A percentile compares a stretch with the other conserved stretches of the same genome.
Evolutionary conservation across 768 basidiomycete genomes (phyloP).

Genomic region (Boletellus sp.): DNA sequence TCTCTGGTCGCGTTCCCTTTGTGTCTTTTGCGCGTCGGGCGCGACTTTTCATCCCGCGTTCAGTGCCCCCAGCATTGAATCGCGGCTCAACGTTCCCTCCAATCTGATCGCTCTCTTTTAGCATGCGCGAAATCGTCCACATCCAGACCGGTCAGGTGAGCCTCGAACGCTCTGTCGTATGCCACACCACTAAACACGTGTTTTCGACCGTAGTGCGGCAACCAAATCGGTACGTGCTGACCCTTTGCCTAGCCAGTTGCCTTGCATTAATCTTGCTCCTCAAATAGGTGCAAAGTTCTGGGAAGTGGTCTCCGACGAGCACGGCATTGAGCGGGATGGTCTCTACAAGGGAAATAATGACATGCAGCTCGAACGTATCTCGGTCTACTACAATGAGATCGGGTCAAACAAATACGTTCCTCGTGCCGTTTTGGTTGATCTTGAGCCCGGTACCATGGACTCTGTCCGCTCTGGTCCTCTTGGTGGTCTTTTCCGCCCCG

Average conservation of each 20-base stretch:
- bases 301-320: slow-evolving; percentile 98
- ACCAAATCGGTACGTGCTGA: slow-evolving; percentile 86
- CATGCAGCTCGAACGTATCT: slow-evolving; percentile 95
- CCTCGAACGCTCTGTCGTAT: slow-evolving; percentile 6
- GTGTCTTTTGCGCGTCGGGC: slow-evolving; percentile 28
- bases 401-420: slow-evolving; percentile 97
- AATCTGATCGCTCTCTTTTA: slow-evolving; percentile 36
- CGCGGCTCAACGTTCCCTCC: slow-evolving; percentile 10
- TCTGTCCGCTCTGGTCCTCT: slow-evolving; percentile 87
- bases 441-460: slow-evolving; percentile 97
- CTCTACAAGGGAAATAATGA: slow-evolving; percentile 91
- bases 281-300: slow-evolving; percentile 85
- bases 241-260: slow-evolving; percentile 11
- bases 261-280: slow-evolving; percentile 19
- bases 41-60: slow-evolving; percentile 20
- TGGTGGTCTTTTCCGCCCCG: slow-evolving; percentile 91
- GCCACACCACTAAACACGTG: slow-evolving; percentile 24
- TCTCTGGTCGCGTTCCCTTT: slow-evolving; percentile 13
- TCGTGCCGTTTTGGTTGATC: slow-evolving; percentile 93
- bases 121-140: slow-evolving; percentile 99
- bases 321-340: slow-evolving; percentile 93
- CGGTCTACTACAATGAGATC: slow-evolving; percentile 97
- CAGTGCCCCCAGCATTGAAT: slow-evolving; percentile 19
- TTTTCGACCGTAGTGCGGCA: slow-evolving; percentile 73
- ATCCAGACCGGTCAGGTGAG: slow-evolving; percentile 96